phyloP scores from a whole-genome alignment of 345 rosid species.

The Boechera retrofracta region DNA sequence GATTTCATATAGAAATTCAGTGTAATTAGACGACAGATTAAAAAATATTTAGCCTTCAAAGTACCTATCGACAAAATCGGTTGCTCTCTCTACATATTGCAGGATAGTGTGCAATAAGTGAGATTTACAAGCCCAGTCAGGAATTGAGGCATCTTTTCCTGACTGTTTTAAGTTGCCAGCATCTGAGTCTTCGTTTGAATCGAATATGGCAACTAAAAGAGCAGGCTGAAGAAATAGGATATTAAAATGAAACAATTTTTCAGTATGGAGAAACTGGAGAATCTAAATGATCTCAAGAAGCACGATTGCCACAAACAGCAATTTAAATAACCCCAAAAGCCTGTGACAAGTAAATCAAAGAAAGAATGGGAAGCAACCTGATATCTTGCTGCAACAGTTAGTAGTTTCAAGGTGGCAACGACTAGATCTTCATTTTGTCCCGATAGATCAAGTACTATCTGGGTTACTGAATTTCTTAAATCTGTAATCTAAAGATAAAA shows the following conservation, averaged over 20 bases:
- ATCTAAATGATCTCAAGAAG: slow-evolving; percentile 14
- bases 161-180: slow-evolving; percentile 48
- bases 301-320: slow-evolving; percentile 6
- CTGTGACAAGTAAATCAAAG: slow-evolving; percentile 20
- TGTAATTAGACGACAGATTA: slow-evolving; percentile 11
- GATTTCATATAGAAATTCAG: background rate
- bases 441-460: slow-evolving; percentile 55
- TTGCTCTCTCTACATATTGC: slow-evolving; percentile 58
- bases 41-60: slow-evolving; percentile 26
- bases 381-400: slow-evolving; percentile 71
- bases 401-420: slow-evolving; percentile 61
- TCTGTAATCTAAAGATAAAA: slow-evolving; percentile 61
- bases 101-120: slow-evolving; percentile 56
- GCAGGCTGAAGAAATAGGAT: slow-evolving; percentile 69
- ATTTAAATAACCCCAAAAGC: slow-evolving; percentile 19
- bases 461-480: slow-evolving; percentile 53
- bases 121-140: slow-evolving; percentile 51
- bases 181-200: slow-evolving; percentile 50
- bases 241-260: slow-evolving; percentile 30
- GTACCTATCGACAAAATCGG: slow-evolving; percentile 74
- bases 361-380: slow-evolving; percentile 56
- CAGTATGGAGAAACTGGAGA: slow-evolving; percentile 19
- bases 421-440: slow-evolving; percentile 65
- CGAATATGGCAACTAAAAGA: slow-evolving; percentile 68
- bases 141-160: slow-evolving; percentile 44